phyloP scores from a whole-genome alignment of 1,284 basidiomycete genomes.

The Neonothopanus nambi region DNA sequence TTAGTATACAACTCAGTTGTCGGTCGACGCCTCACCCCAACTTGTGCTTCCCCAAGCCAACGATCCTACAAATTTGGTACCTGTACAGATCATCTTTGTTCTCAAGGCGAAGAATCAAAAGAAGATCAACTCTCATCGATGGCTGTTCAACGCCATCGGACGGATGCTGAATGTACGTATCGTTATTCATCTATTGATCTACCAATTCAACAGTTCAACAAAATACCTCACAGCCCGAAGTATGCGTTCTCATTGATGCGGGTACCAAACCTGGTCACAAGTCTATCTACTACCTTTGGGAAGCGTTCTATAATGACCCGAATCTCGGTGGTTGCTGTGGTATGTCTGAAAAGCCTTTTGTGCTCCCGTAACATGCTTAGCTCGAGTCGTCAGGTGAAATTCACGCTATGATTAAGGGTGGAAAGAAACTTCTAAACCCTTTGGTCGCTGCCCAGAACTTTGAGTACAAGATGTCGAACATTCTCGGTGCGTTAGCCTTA shows the following conservation, averaged over 20 bases:
- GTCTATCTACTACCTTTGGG: conserved; percentile 97
- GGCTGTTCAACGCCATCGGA: conserved; percentile 97
- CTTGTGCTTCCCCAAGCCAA: conserved; percentile 88
- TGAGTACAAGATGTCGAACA: conserved; percentile 98
- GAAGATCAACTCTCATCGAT: conserved; percentile 96
- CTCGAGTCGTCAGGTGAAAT: conserved; percentile 69
- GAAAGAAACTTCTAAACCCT: conserved; percentile 91
- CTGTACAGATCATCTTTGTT: conserved; percentile 94
- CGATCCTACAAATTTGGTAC: conserved; percentile 89
- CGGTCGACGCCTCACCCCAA: conserved; percentile 86
- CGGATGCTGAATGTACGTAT: conserved; percentile 67
- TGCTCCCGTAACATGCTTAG: neutral
- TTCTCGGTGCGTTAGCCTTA: conserved; percentile 62
- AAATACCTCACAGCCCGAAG: conserved; percentile 66
- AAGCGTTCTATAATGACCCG: conserved; percentile 80
- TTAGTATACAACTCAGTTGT: conserved; percentile 89
- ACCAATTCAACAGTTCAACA: conserved; percentile 8
- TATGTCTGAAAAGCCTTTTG: conserved; percentile 19
- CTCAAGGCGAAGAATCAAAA: conserved; percentile 97
- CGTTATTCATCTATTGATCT: neutral
- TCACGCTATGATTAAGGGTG: conserved; percentile 92
- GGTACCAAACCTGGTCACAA: conserved; percentile 97
- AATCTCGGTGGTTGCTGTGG: conserved; percentile 53
- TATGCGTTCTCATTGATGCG: conserved; percentile 89
- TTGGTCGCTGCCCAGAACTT: conserved; percentile 96